phyloP scores from a whole-genome alignment of 768 basidiomycete species.

The Tylopilus subfusipes region DNA sequence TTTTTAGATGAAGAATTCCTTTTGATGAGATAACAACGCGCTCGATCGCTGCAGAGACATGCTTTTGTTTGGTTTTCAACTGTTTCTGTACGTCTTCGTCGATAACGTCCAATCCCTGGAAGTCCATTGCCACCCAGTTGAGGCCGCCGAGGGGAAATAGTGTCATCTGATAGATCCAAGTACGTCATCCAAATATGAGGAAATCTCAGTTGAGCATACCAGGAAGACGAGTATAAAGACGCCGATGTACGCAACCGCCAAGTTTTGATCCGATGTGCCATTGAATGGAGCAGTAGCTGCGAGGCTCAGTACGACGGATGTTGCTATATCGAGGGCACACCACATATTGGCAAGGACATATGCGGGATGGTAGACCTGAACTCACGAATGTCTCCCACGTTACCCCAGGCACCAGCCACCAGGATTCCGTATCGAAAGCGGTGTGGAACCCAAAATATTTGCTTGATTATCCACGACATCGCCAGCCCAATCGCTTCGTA shows the following conservation, averaged over 20 bases:
- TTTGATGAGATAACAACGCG: constrained; percentile 2
- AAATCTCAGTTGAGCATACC: constrained; percentile 35
- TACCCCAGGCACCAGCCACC: constrained; percentile 66
- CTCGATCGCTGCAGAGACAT: constrained; percentile 11
- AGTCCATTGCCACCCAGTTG: constrained; percentile 59
- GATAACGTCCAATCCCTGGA: constrained; percentile 58
- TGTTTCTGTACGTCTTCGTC: constrained; percentile 50
- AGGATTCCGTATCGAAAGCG: constrained; percentile 70
- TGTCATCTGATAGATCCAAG: constrained; percentile 41
- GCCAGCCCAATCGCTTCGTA: constrained; percentile 56
- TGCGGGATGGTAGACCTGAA: too few species aligned
- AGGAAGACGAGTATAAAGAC: constrained; percentile 58
- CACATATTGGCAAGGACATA: too few species aligned
- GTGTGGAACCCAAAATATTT: constrained; percentile 75
- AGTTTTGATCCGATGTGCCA: constrained; percentile 49
- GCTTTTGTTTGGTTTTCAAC: constrained; percentile 37
- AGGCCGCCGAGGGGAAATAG: constrained; percentile 63
- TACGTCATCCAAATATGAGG: neutral
- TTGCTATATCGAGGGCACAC: constrained; percentile 47
- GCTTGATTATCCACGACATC: constrained; percentile 53
- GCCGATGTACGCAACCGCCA: constrained; percentile 66
- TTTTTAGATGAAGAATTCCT: neutral
- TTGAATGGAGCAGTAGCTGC: constrained; percentile 60
- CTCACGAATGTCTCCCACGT: constrained; percentile 71
- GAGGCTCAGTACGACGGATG: constrained; percentile 60